Evolutionary conservation across 371 early-diverging fungal genomes (phyloP), one percentile per base, ranked within the genome.

Genomic region (Mortierella sp.): DNA sequence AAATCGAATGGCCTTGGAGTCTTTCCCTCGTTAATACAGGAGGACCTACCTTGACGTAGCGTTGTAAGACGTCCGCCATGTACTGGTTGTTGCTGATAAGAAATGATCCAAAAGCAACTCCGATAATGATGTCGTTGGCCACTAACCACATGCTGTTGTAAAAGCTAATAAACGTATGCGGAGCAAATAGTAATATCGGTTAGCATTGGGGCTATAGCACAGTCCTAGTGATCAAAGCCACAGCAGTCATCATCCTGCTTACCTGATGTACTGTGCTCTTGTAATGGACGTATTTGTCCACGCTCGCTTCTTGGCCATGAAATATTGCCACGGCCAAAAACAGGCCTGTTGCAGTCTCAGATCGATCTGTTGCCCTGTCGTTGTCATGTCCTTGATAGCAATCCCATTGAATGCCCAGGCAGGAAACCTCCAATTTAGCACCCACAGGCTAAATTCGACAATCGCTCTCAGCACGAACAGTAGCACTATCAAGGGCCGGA

Each of bases 121-220:
- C 99, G 73, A 99, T 92, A 71, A 97, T 95, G 16, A 98, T 93
- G 88, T 98, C 99, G 78, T 98, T 96, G 0, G 96, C 96, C 13
- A 97, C 94, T n/a, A 97, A 93, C 97, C 98, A 99, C 89, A 97
- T 94, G 74, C 96, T 96, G 88, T 98, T 98, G 89, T 97, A 97
- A 83, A 98, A 97, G 73, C 97, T 96, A 70, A 19, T 13, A 21
- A 73, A 74, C 0, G 14, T 2, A 47, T 21, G 50, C 73, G 52
- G 34, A 38, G 42, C 54, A 65, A 70, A 76, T 50, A 31, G 21
- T 60, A 45, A 42, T 14, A 44, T 47, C 19, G 9, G n/a, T 75
- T 26, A 60, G 55, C 50, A 75, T 54, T 42, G 28, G 42, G 16
- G 34, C 34, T 1, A 34, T 34, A 19, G 34, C 28, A 13, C 26